These are phyloP conservation scores for Ceratocystiopsis brevicomis DNA, from an alignment of 2,329 filamentous ascomycete species.

Conservation along the genomic window DNA sequence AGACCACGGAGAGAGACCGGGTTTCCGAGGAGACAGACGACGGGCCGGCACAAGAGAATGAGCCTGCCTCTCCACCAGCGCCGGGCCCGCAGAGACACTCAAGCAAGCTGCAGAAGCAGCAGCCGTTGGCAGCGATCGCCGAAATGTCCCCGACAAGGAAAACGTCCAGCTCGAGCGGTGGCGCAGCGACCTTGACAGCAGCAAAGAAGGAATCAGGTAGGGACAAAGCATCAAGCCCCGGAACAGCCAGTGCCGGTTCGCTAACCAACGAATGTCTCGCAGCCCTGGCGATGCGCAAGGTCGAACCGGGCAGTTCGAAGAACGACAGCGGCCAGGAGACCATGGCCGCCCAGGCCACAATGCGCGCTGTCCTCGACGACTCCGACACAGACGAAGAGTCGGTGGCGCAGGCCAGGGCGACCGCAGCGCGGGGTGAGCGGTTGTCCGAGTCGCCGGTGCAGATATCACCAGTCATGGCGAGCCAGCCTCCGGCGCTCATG, in stretches of 20 bases:
- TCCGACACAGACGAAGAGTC: not conserved
- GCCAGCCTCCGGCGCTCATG: constrained; percentile 46
- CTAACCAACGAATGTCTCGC: too few relatives aligned
- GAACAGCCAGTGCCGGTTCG: too few relatives aligned
- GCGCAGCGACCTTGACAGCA: too few relatives aligned
- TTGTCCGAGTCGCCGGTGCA: constrained; percentile 50
- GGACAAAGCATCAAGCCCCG: too few relatives aligned
- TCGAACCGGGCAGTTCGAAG: not conserved
- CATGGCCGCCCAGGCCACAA: constrained; percentile 36
- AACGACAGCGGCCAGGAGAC: not conserved
- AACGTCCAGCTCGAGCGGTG: constrained; percentile 9
- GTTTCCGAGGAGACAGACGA: constrained; percentile 25
- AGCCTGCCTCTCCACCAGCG: constrained; percentile 3
- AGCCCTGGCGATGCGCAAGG: not conserved
- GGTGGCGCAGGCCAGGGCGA: constrained; percentile 5
- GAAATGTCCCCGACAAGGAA: constrained; percentile 24
- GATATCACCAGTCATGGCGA: constrained; percentile 35
- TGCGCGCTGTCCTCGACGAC: constrained; percentile 49
- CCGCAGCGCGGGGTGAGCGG: constrained; percentile 22
- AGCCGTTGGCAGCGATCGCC: constrained; percentile 20
- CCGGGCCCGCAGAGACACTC: constrained; percentile 31
- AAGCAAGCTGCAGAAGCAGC: constrained; percentile 54
- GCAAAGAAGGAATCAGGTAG: too few relatives aligned
- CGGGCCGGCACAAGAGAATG: constrained; percentile 28
- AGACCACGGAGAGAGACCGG: constrained; percentile 17